Percentiles rank a stretch among this genome's conserved stretches.
These are phyloP conservation scores for Endoconidiophora polonica DNA, from an alignment of 2,329 filamentous ascomycete species.

Conservation along the genomic window DNA sequence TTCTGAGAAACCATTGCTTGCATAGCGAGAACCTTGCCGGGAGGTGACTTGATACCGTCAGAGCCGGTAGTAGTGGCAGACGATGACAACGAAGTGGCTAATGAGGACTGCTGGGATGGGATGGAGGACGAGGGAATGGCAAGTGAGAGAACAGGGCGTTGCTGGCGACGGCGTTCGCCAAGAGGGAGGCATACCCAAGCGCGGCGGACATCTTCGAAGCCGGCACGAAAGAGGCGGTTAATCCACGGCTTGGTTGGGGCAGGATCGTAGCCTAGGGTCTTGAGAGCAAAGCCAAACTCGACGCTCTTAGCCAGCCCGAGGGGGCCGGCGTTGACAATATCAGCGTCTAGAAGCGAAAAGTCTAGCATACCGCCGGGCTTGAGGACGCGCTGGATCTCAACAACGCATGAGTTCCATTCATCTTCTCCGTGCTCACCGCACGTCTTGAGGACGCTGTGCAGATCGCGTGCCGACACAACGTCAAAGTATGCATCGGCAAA, in stretches of 20 bases:
- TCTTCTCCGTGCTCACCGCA: constrained; percentile 51
- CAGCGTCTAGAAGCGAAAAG: constrained; percentile 76
- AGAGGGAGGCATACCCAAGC: constrained; percentile 84
- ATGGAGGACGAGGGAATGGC: constrained; percentile 17
- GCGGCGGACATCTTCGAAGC: constrained; percentile 66
- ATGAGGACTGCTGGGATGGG: not conserved
- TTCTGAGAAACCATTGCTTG: constrained; percentile 39
- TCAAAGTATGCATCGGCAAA: constrained; percentile 81
- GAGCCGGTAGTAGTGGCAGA: not conserved
- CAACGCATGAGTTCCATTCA: constrained; percentile 74
- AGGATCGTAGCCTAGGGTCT: constrained; percentile 79
- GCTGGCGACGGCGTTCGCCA: constrained; percentile 27
- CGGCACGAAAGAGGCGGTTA: constrained; percentile 51
- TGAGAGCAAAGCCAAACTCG: constrained; percentile 82
- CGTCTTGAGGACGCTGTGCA: constrained; percentile 71
- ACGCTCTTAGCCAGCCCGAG: constrained; percentile 68
- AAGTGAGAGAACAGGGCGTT: constrained; percentile 17
- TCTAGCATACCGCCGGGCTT: constrained; percentile 90
- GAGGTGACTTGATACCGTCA: too few relatives aligned
- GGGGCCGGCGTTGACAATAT: constrained; percentile 71
- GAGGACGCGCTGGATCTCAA: constrained; percentile 76
- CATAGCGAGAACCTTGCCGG: constrained; percentile 29
- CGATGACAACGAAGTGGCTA: not conserved
- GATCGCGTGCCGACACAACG: constrained; percentile 72
- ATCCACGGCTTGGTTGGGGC: constrained; percentile 69